Evolutionary conservation across 2,329 filamentous ascomycete genomes (phyloP), one percentile per base, ranked within the genome.

Genomic region (Coleophoma crateriformis): DNA sequence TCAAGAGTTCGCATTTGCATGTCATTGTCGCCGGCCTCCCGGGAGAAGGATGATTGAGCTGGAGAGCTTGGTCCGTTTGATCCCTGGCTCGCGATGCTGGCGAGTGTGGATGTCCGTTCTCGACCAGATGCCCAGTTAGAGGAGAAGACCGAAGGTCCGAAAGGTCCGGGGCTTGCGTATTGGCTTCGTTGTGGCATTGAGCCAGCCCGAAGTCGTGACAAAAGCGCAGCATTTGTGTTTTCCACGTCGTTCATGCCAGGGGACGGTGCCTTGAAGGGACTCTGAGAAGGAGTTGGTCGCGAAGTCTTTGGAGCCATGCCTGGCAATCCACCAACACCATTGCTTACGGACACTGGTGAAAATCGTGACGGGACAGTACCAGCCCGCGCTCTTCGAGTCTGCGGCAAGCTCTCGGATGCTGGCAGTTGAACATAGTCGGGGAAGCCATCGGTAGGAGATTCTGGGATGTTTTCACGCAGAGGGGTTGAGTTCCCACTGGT

Each of bases 351-450:
- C 22, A 87, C 85, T 14, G 88, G 87, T 32, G 91, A 90, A 66
- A 99, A 95, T 55, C 92, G 82, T 42, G 94, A 97, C 19, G 94
- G 94, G n/a, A 99, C 84, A 3, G 94, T 99, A 58, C 94, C 94
- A 53, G 94, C 94, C 67, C 94, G 84, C 59, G 90, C 87, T 65
- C 94, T 84, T 57, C 94, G 83, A 44, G 83, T 81, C 61, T 87
- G 78, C 58, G 86, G 82, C 53, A 86, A 66, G 50, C 75, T 78
- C 56, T 84, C 79, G 56, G 86, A 79, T 8, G 85, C 78, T 39
- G 87, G 79, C 39, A 88, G 77, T 60, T 84, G 82, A 56, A 87
- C 80, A 66, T 96, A 90, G 68, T 96, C 91, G 51, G 94, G 91
- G 61, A 97, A 97, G 59, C 88, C 92, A 72, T 96, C 92, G 58